phyloP scores from a whole-genome alignment of 345 rosid genomes.

The Stellera chamaejasme region DNA sequence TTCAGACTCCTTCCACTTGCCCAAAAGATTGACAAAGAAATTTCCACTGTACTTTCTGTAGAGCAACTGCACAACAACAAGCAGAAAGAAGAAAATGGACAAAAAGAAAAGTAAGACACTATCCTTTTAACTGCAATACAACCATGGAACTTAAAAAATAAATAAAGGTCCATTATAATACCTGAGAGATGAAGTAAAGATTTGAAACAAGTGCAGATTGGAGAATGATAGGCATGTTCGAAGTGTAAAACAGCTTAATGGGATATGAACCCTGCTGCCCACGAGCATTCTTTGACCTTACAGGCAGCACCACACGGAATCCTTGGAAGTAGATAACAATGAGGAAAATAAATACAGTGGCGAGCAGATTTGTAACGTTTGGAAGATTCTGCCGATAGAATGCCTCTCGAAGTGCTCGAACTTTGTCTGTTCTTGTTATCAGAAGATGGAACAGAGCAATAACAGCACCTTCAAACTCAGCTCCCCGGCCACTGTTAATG shows the following conservation, averaged over 20 bases:
- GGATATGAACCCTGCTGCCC: conserved; percentile 80
- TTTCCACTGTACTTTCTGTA: conserved; percentile 60
- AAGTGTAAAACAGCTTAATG: conserved; percentile 69
- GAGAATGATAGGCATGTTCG: conserved; percentile 77
- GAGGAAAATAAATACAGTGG: conserved; percentile 51
- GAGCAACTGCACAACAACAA: conserved; percentile 37
- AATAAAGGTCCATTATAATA: conserved; percentile 5
- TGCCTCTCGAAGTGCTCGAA: conserved; percentile 61
- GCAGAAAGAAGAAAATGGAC: not conserved
- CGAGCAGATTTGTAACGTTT: conserved; percentile 69
- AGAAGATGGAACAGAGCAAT: conserved; percentile 61
- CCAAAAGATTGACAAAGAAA: conserved; percentile 63
- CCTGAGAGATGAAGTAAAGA: conserved; percentile 71
- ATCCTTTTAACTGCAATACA: not conserved
- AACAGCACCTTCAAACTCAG: conserved; percentile 78
- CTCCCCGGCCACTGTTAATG: conserved; percentile 63
- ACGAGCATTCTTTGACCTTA: conserved; percentile 69
- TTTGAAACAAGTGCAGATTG: conserved; percentile 74
- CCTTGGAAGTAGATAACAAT: conserved; percentile 73
- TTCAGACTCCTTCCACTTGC: conserved; percentile 70
- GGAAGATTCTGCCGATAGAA: conserved; percentile 71
- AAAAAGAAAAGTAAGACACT: too few relatives aligned
- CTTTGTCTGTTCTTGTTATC: conserved; percentile 51
- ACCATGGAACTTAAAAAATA: not conserved
- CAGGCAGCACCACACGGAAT: conserved; percentile 62